These are phyloP conservation scores for Colletotrichum higginsianum DNA, from an alignment of 2,329 filamentous ascomycete species.

Conservation along the genomic window DNA sequence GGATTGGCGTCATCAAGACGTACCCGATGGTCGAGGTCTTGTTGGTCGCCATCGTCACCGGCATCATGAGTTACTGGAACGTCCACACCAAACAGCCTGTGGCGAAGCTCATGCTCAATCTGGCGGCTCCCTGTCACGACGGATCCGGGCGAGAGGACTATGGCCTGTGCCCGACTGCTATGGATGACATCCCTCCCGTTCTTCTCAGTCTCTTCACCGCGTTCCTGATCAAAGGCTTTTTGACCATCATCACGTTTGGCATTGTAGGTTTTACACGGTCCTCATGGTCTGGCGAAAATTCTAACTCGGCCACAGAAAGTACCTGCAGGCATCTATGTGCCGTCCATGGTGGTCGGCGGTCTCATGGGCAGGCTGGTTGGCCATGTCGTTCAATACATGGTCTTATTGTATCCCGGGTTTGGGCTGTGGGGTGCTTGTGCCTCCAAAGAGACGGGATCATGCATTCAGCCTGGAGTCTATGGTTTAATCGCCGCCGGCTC, in stretches of 20 bases:
- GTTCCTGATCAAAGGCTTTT: slow-evolving; percentile 89
- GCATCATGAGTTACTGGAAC: slow-evolving; percentile 93
- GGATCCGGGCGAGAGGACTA: slow-evolving; percentile 73
- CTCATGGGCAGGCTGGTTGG: slow-evolving; percentile 91
- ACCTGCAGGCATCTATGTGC: slow-evolving; percentile 96
- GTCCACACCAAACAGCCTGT: slow-evolving; percentile 90
- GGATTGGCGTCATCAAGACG: slow-evolving; percentile 83
- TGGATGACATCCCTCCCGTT: slow-evolving; percentile 84
- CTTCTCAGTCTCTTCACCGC: slow-evolving; percentile 81
- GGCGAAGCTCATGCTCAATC: slow-evolving; percentile 89
- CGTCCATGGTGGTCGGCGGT: slow-evolving; percentile 98
- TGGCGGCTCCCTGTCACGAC: slow-evolving; percentile 88
- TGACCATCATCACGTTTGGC: slow-evolving; percentile 94
- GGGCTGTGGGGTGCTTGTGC: slow-evolving; percentile 83
- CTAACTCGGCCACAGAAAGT: slow-evolving; percentile 75
- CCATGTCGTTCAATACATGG: slow-evolving; percentile 86
- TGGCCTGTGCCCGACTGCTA: slow-evolving; percentile 82
- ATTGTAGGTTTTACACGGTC: slow-evolving; percentile 69
- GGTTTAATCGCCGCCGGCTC: slow-evolving; percentile 94
- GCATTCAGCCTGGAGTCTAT: slow-evolving; percentile 97
- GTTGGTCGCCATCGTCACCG: slow-evolving; percentile 88
- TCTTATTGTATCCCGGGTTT: slow-evolving; percentile 80
- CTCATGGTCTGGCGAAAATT: background rate
- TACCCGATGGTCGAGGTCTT: slow-evolving; percentile 90
- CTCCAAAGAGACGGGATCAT: slow-evolving; percentile 79